A percentile compares a stretch with the other conserved stretches of the same genome.
These are phyloP conservation scores for Aphanomyces euteiches DNA, from an alignment of 352 stramenopile species.

Conservation along the genomic window DNA sequence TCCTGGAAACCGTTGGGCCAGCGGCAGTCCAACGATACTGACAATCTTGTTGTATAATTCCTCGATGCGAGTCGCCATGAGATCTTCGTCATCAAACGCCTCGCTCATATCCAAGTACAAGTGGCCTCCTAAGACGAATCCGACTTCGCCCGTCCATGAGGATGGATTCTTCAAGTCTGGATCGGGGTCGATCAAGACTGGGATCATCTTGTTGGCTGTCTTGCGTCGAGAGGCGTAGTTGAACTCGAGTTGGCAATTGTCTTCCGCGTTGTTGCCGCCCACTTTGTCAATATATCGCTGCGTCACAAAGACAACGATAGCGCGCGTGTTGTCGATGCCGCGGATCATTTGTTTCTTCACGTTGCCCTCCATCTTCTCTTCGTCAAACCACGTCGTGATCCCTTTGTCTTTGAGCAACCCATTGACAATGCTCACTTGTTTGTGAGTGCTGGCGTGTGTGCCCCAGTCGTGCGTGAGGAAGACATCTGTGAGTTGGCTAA, in stretches of 20 bases:
- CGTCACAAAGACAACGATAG: conserved; percentile 18
- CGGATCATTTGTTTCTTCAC: conserved; percentile 12
- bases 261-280: conserved; percentile 2
- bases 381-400: conserved; percentile 28
- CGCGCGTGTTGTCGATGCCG: conserved; percentile 23
- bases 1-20: conserved; percentile 1
- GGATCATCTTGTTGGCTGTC: conserved; percentile 8
- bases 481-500: conserved; percentile 10
- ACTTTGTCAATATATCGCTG: conserved; percentile 21
- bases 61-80: neutral
- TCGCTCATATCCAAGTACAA: conserved; percentile 22
- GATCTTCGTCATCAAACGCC: conserved; percentile 8
- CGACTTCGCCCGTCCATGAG: conserved; percentile 1
- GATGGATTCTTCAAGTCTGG: conserved; percentile 7
- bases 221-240: neutral
- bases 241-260: conserved; percentile 25
- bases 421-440: conserved; percentile 9
- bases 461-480: conserved; percentile 28
- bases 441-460: conserved; percentile 12
- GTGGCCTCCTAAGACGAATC: conserved; percentile 6
- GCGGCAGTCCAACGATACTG: conserved; percentile 12
- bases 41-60: conserved; percentile 13
- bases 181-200: neutral
- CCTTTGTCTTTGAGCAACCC: neutral
- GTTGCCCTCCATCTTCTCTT: conserved; percentile 25